Evolutionary conservation across 2,329 filamentous ascomycete genomes (phyloP), one percentile per base, ranked within the genome.

Genomic region (Diplocarpon rosae): DNA sequence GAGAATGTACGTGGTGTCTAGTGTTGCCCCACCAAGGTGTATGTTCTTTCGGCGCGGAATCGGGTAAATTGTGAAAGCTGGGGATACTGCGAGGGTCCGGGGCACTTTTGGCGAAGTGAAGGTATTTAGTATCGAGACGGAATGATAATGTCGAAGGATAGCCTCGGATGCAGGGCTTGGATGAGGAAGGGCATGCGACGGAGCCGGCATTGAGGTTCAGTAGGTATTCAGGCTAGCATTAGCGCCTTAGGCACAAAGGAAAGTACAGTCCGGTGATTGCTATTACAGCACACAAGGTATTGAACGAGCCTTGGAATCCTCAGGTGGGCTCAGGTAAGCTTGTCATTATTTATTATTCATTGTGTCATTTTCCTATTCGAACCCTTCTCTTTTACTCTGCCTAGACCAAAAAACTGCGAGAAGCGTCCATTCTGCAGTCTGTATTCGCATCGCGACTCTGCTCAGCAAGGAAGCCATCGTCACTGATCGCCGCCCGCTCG

Each of bases 1-100:
- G 17, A 50, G 43, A 45, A 45, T 49, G 44, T 49, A 50, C 24
- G 38, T 45, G 41, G 48, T 32, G 45, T 43, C 32, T 33, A 32
- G 41, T 47, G 34, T 46, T 61, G 56, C 58, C 58, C 58, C 58
- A 59, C 58, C 54, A 60, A 58, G 50, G 51, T 52, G 51, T 52
- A 49, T 48, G 43, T 54, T 51, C 45, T 55, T 48, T 42, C 29
- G 45, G 45, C 15, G 38, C 33, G 33, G 43, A 28, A 31, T 40
- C 24, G 15, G 38, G 43, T 32, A 33, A 24, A 5, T 29, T 32
- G 44, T 43, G 13, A 32, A 39, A 20, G 40, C 5, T 33, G 16
- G 20, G n/a, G 36, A 28, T 31, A 32, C 16, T 13, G 33, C 14
- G 45, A 12, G 32, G 20, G 32, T 16, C 27, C 40, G 30, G 10